These are phyloP conservation scores for Leccinum colubrinum DNA, from an alignment of 1,284 basidiomycete species.

Conservation along the genomic window DNA sequence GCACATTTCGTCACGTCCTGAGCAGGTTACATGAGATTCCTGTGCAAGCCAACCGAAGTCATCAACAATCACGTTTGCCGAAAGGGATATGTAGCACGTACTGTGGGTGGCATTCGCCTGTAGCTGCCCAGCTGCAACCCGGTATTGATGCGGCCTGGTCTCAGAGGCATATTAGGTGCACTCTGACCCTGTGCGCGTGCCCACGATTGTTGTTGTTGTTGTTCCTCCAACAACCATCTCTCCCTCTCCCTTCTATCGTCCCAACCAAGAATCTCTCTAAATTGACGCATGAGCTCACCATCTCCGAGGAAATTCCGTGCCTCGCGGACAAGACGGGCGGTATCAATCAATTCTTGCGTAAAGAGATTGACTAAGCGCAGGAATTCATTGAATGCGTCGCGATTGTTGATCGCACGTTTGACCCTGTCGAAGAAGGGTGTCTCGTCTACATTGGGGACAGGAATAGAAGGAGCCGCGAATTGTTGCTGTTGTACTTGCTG, in stretches of 20 bases:
- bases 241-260: conserved; percentile 67
- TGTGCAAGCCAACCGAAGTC: conserved; percentile 30
- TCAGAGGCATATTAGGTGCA: conserved; percentile 39
- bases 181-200: conserved; percentile 42
- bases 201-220: conserved; percentile 40
- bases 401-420: conserved; percentile 84
- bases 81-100: conserved; percentile 37
- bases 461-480: conserved; percentile 22
- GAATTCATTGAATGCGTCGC: conserved; percentile 94
- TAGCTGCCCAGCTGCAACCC: conserved; percentile 82
- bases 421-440: conserved; percentile 93
- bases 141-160: conserved; percentile 58
- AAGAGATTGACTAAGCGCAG: conserved; percentile 95
- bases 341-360: conserved; percentile 92
- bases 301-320: conserved; percentile 64
- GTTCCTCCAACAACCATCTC: conserved; percentile 44
- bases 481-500: conserved; percentile 32
- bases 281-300: conserved; percentile 78
- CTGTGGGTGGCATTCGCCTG: conserved; percentile 77
- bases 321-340: conserved; percentile 74
- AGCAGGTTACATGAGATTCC: conserved; percentile 89
- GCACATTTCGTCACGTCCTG: conserved; percentile 96
- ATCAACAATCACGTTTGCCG: conserved; percentile 1
- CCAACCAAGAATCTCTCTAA: conserved; percentile 93
- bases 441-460: conserved; percentile 56